Percentiles rank a stretch among this genome's conserved stretches.
These are phyloP conservation scores for Volutella citrinella DNA, from an alignment of 2,329 filamentous ascomycete genomes.

Conservation along the genomic window DNA sequence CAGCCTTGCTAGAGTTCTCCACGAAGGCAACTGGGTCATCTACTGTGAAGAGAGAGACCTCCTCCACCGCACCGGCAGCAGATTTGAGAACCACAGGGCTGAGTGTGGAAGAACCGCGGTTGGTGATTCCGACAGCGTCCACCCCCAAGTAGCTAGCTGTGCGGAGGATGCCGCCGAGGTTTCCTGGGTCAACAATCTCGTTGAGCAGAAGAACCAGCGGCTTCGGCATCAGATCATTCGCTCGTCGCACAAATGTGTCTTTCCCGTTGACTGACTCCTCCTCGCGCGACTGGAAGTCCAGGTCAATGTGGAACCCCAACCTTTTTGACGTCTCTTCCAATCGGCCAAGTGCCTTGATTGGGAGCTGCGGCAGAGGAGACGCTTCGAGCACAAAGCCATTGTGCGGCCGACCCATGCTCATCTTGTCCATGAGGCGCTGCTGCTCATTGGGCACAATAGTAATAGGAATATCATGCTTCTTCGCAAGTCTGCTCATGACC, in stretches of 20 bases:
- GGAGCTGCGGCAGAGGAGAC: slow-evolving; percentile 74
- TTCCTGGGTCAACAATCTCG: slow-evolving; percentile 80
- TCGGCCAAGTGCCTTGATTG: slow-evolving; percentile 56
- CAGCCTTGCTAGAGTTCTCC: slow-evolving; percentile 60
- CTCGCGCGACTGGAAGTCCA: slow-evolving; percentile 70
- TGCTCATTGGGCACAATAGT: slow-evolving; percentile 58
- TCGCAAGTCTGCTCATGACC: slow-evolving; percentile 45
- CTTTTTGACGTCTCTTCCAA: slow-evolving; percentile 42
- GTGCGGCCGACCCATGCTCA: slow-evolving; percentile 79
- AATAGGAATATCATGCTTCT: slow-evolving; percentile 49
- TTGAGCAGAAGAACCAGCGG: slow-evolving; percentile 75
- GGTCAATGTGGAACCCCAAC: slow-evolving; percentile 54
- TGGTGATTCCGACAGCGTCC: slow-evolving; percentile 76
- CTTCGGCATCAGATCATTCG: slow-evolving; percentile 39
- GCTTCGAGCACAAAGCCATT: slow-evolving; percentile 88
- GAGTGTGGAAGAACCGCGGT: slow-evolving; percentile 68
- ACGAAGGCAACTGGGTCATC: slow-evolving; percentile 69
- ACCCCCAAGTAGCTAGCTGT: slow-evolving; percentile 89
- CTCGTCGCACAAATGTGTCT: slow-evolving; percentile 43
- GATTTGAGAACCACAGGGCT: slow-evolving; percentile 81
- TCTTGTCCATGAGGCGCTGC: slow-evolving; percentile 73
- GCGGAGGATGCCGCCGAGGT: slow-evolving; percentile 84
- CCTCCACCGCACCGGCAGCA: slow-evolving; percentile 83
- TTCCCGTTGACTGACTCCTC: slow-evolving; percentile 71
- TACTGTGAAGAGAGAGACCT: slow-evolving; percentile 69